Percentiles rank a stretch among this genome's conserved stretches.
These are phyloP conservation scores for Pulveroboletus sp. DNA, from an alignment of 768 basidiomycete species.

Conservation along the genomic window DNA sequence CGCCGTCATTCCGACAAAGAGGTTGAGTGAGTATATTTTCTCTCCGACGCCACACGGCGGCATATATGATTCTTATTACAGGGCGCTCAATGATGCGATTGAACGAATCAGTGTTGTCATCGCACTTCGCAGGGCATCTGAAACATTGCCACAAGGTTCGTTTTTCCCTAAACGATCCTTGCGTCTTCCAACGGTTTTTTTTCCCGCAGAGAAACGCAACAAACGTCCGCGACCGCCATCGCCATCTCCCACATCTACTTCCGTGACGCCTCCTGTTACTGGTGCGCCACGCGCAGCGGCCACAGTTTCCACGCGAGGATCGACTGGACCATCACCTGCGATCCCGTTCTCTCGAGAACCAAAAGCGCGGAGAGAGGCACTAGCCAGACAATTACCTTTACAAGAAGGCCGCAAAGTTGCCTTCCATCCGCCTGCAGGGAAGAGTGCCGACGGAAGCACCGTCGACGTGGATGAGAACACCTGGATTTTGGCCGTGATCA, in stretches of 20 bases:
- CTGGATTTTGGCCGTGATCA: slow-evolving; percentile 82
- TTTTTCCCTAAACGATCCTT: background rate
- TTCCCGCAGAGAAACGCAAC: slow-evolving; percentile 60
- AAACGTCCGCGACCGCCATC: slow-evolving; percentile 75
- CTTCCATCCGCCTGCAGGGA: slow-evolving; percentile 67
- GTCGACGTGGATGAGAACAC: slow-evolving; percentile 47
- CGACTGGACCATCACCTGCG: slow-evolving; percentile 52
- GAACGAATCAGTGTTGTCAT: slow-evolving; percentile 70
- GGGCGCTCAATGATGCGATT: slow-evolving; percentile 68
- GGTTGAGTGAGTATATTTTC: slow-evolving; percentile 47
- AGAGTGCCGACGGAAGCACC: slow-evolving; percentile 47
- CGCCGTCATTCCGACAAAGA: slow-evolving; percentile 58
- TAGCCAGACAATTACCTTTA: slow-evolving; percentile 62
- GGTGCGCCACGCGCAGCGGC: slow-evolving; percentile 15
- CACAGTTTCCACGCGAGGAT: slow-evolving; percentile 40
- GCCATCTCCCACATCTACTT: slow-evolving; percentile 55
- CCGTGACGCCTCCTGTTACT: slow-evolving; percentile 30
- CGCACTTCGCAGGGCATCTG: slow-evolving; percentile 70
- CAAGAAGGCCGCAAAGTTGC: slow-evolving; percentile 78
- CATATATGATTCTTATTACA: slow-evolving; percentile 29
- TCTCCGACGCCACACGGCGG: background rate
- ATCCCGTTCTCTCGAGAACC: slow-evolving; percentile 61
- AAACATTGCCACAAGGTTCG: slow-evolving; percentile 55
- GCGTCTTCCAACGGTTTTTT: slow-evolving; percentile 1
- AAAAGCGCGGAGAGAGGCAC: slow-evolving; percentile 62